phyloP scores from a whole-genome alignment of 257 asterid genomes.

The Nicotiana sylvestris region DNA sequence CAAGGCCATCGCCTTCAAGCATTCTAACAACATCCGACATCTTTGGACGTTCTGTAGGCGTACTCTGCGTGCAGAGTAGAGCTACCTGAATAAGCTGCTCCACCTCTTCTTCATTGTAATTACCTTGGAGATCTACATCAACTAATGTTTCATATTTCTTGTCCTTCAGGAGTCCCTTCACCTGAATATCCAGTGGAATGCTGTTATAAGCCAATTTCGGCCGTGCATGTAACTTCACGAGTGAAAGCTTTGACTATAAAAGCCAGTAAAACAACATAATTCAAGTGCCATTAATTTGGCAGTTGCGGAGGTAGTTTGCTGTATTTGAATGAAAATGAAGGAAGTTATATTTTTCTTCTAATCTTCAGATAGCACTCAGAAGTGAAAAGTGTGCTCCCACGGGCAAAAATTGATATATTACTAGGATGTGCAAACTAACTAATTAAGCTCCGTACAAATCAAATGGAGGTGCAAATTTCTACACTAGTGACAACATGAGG shows the following conservation, averaged over 20 bases:
- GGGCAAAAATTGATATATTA: no score
- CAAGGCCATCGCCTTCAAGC: constrained; percentile 54
- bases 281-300: not conserved
- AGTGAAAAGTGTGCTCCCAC: not conserved
- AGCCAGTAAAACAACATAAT: not conserved
- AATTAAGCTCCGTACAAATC: no score
- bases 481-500: not conserved
- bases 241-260: not conserved
- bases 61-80: constrained; percentile 40
- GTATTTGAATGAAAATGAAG: not conserved
- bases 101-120: constrained; percentile 36
- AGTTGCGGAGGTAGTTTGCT: not conserved
- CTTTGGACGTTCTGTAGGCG: constrained; percentile 41
- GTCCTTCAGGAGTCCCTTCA: constrained; percentile 37
- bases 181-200: constrained; percentile 23
- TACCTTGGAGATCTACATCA: constrained; percentile 37
- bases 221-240: not conserved
- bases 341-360: not conserved
- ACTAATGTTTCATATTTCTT: constrained; percentile 37
- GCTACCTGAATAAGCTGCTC: constrained; percentile 49
- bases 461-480: not conserved
- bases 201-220: not conserved
- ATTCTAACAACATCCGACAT: constrained; percentile 49
- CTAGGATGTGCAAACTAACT: no score
- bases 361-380: not conserved